These are phyloP conservation scores for Singerocomus inundabilis DNA, from an alignment of 1,284 basidiomycete species.

Conservation along the genomic window DNA sequence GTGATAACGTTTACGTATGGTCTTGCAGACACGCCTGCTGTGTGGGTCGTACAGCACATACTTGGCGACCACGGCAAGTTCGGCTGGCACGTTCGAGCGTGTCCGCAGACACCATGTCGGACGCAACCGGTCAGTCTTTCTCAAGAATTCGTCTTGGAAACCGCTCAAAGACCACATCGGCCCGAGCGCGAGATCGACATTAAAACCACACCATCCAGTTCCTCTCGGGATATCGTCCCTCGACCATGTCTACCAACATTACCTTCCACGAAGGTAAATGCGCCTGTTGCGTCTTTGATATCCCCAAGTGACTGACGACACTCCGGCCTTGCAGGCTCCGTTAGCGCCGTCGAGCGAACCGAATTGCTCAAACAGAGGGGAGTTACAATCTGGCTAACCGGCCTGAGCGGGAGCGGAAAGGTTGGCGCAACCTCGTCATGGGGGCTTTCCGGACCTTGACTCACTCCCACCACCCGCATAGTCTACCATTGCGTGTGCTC, in stretches of 20 bases:
- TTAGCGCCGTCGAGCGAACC: slow-evolving; percentile 65
- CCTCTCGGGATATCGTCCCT: slow-evolving; percentile 1
- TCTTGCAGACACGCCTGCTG: too few species aligned
- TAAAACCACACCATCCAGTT: slow-evolving; percentile 7
- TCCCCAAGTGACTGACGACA: slow-evolving; percentile 3
- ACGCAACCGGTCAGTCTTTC: slow-evolving; percentile 10
- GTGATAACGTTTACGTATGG: too few species aligned
- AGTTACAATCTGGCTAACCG: slow-evolving; percentile 94
- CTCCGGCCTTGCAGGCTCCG: slow-evolving; percentile 56
- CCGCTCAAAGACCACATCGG: background rate
- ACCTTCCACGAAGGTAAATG: slow-evolving; percentile 34
- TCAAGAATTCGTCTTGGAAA: slow-evolving; percentile 9
- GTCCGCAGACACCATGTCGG: slow-evolving; percentile 1
- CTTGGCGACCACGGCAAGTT: slow-evolving; percentile 8
- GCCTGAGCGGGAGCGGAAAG: slow-evolving; percentile 88
- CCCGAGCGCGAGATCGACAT: slow-evolving; percentile 1
- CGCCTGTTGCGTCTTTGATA: background rate
- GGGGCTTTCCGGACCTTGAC: background rate
- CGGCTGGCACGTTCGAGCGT: slow-evolving; percentile 7
- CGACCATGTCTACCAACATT: slow-evolving; percentile 33
- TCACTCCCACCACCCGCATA: slow-evolving; percentile 35
- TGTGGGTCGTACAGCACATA: too few species aligned
- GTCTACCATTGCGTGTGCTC: slow-evolving; percentile 96
- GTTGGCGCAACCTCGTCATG: slow-evolving; percentile 38
- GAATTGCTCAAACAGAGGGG: slow-evolving; percentile 76